Evolutionary conservation across 2,329 filamentous ascomycete genomes (phyloP).

Genomic region (Talaromyces marneffei): DNA sequence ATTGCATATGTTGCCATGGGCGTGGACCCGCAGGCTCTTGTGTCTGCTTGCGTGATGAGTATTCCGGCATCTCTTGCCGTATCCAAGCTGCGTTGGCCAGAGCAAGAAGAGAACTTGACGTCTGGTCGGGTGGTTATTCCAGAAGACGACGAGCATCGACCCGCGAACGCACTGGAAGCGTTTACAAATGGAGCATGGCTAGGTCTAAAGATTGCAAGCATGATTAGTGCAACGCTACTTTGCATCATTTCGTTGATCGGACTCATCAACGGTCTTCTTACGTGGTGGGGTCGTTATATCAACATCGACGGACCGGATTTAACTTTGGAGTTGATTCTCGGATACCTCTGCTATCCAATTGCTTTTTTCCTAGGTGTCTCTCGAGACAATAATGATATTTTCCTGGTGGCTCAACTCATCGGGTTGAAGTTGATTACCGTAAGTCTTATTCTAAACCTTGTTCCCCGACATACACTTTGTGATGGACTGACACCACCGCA

Average conservation of each 20-base stretch:
- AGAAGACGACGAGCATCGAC: constrained; percentile 58
- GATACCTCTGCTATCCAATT: constrained; percentile 71
- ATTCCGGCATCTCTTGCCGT: constrained; percentile 86
- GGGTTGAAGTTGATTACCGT: constrained; percentile 59
- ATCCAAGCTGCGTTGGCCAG: constrained; percentile 83
- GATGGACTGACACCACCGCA: background rate
- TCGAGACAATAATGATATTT: constrained; percentile 55
- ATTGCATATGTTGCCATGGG: constrained; percentile 81
- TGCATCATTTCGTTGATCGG: constrained; percentile 75
- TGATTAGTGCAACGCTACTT: constrained; percentile 72
- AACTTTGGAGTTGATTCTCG: constrained; percentile 67
- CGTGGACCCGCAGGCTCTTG: constrained; percentile 74
- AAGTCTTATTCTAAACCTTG: background rate
- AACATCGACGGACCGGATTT: constrained; percentile 65
- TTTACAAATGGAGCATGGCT: constrained; percentile 81
- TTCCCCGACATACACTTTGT: background rate
- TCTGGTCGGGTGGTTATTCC: constrained; percentile 75
- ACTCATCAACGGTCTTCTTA: constrained; percentile 68
- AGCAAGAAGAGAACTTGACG: constrained; percentile 79
- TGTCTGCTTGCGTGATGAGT: constrained; percentile 92
- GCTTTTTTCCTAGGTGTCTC: constrained; percentile 77
- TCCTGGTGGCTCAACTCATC: constrained; percentile 71
- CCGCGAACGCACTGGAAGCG: constrained; percentile 77
- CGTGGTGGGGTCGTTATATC: constrained; percentile 77
- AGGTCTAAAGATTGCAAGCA: constrained; percentile 78